phyloP scores from a whole-genome alignment of 441 rosid genomes.

The Omphalea diandra region DNA sequence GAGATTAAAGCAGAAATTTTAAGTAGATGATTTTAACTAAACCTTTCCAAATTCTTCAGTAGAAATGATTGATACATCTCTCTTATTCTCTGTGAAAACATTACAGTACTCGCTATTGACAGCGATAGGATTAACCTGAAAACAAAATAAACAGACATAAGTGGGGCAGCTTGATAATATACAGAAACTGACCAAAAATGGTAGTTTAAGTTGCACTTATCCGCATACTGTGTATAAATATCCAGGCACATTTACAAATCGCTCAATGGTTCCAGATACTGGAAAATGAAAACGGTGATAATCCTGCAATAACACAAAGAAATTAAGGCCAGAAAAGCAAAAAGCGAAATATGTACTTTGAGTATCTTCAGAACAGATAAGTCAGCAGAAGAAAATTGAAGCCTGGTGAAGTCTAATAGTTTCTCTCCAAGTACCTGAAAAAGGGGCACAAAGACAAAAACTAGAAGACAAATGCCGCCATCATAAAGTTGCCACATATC shows the following conservation, averaged over 20 bases:
- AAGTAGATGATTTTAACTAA: slow-evolving; percentile 16
- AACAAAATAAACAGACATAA: slow-evolving; percentile 5
- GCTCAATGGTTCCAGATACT: slow-evolving; percentile 74
- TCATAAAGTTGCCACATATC: background rate
- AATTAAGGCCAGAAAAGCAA: background rate
- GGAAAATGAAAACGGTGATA: slow-evolving; percentile 92
- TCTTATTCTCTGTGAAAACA: slow-evolving; percentile 89
- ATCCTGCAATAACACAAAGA: slow-evolving; percentile 49
- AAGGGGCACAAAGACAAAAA: background rate
- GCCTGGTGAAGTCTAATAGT: background rate
- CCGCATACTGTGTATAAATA: slow-evolving; percentile 74
- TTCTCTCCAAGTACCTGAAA: background rate
- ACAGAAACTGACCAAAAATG: background rate
- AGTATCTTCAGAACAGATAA: background rate
- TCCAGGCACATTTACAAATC: slow-evolving; percentile 64
- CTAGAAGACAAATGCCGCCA: background rate
- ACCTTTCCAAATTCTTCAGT: slow-evolving; percentile 87
- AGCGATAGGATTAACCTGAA: slow-evolving; percentile 91
- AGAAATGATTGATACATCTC: slow-evolving; percentile 68
- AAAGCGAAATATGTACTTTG: slow-evolving; percentile 1
- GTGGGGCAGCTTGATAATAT: background rate
- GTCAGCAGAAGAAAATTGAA: background rate
- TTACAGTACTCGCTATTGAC: slow-evolving; percentile 95
- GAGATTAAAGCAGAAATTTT: background rate
- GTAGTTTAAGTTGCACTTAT: slow-evolving; percentile 3